These are phyloP conservation scores for Populus hybrid DNA, from an alignment of 441 rosid genomes.

Conservation along the genomic window DNA sequence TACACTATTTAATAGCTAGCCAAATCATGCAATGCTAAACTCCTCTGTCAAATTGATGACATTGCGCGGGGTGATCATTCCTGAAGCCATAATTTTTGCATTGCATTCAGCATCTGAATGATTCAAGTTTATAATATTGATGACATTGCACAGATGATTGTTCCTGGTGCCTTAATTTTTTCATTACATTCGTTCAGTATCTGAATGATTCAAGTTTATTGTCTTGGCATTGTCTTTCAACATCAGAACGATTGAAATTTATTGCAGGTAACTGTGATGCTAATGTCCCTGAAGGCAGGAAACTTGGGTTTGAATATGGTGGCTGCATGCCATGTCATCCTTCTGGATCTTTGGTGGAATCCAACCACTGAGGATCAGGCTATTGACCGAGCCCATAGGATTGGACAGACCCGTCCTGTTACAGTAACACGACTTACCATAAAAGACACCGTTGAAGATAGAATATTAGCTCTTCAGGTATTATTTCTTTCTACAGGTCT, in stretches of 20 bases:
- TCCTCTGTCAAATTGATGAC: slow-evolving; percentile 3
- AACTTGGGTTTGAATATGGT: slow-evolving; percentile 95
- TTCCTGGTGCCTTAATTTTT: background rate
- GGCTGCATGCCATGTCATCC: slow-evolving; percentile 91
- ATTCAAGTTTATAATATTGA: background rate
- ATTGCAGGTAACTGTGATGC: slow-evolving; percentile 75
- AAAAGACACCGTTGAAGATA: slow-evolving; percentile 80
- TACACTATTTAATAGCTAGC: background rate
- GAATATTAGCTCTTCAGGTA: slow-evolving; percentile 82
- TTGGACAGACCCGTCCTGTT: slow-evolving; percentile 93
- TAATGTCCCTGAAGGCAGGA: slow-evolving; percentile 95
- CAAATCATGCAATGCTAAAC: background rate
- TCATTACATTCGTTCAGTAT: background rate
- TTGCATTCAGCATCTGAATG: background rate
- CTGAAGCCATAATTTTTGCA: background rate
- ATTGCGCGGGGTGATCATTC: background rate
- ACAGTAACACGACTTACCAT: slow-evolving; percentile 84
- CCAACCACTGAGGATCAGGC: slow-evolving; percentile 99
- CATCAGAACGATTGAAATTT: slow-evolving; percentile 11
- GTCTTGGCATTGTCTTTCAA: background rate
- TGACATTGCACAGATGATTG: background rate
- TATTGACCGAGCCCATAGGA: slow-evolving; percentile 93
- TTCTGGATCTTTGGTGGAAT: slow-evolving; percentile 98
- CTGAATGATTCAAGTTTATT: background rate
- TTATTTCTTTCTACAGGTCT: background rate